phyloP scores from a whole-genome alignment of 805 yeast species.

The Diddensiella transvaalensis region DNA sequence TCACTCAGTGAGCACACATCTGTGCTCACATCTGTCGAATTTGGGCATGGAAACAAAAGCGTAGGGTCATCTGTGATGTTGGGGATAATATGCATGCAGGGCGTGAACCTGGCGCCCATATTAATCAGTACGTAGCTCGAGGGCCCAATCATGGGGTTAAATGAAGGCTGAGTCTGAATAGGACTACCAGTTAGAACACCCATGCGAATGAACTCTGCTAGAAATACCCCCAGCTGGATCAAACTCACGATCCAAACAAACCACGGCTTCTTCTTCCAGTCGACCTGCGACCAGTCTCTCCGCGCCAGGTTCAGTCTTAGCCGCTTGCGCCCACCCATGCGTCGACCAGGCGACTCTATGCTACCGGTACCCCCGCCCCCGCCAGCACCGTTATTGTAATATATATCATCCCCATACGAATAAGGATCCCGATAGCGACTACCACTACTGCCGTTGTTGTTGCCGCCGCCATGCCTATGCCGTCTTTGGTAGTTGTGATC shows the following conservation, averaged over 20 bases:
- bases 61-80: conserved; percentile 47
- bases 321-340: not conserved
- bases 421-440: not conserved
- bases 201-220: conserved; percentile 59
- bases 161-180: conserved; percentile 64
- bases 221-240: conserved; percentile 50
- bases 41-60: conserved; percentile 61
- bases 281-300: conserved; percentile 1
- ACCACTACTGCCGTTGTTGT: not conserved
- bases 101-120: conserved; percentile 67
- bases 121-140: conserved; percentile 61
- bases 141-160: conserved; percentile 79
- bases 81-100: conserved; percentile 58
- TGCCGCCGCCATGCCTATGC: not conserved
- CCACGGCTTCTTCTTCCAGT: conserved; percentile 31
- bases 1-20: conserved; percentile 55
- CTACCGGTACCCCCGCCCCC: conserved; percentile 2
- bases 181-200: conserved; percentile 57
- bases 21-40: conserved; percentile 52
- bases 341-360: not conserved
- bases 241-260: conserved; percentile 28
- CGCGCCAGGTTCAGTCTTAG: not conserved
- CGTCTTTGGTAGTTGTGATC: not conserved
- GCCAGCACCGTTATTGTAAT: not conserved
- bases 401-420: not conserved